Base-by-base conservation (phyloP, 2,329 filamentous ascomycete species). In the Penicillium sp. region DNA sequence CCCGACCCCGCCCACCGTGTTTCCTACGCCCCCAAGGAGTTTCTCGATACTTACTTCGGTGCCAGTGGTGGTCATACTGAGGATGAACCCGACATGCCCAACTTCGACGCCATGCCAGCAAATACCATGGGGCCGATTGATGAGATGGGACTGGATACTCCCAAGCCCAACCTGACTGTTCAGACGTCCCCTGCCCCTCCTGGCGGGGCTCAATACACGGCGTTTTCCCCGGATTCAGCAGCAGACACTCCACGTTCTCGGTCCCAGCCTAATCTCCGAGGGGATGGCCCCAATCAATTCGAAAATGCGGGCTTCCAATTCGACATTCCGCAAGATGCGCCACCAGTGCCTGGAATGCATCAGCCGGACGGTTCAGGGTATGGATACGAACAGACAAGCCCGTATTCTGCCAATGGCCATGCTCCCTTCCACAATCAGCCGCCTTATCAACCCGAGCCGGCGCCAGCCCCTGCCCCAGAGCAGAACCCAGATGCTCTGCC, bases 241-340 rank as follows among this genome's bases (percentile, higher is more conserved):
- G 44, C 59, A 51, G 59, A 62, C 31, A 56, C 63, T 34, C 62
- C 70, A 31, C 66, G 66, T 29, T 67, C 78, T 70, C 52, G 81
- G 76, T 56, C 81, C 74, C 51, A 82, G 73, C 62, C 80, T 76
- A 66, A 79, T 75, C 33, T 82, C 14, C 57, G 62, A 40, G 59
- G 57, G 5, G 53, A 48, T 29, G 54, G 54, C 19, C 61, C 66
- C 1, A 72, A 70, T 47, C 67, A 73, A 36, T 75, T 77, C 49
- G 71, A 74, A 43, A 69, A 75, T 58, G 70, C 89, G 63, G 79
- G 84, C 2, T 89, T 88, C 8, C 81, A 89, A 1, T 91, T 91
- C 61, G 90, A 91, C 65, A 88, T 92, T 81, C 86, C 84, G 1
- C 52, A 53, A 19, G 65, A 67, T 11, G 3, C 48, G 9, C 54